These are phyloP conservation scores for Blastobotrys serpentis DNA, from an alignment of 1,139 yeast genomes.

Conservation along the genomic window DNA sequence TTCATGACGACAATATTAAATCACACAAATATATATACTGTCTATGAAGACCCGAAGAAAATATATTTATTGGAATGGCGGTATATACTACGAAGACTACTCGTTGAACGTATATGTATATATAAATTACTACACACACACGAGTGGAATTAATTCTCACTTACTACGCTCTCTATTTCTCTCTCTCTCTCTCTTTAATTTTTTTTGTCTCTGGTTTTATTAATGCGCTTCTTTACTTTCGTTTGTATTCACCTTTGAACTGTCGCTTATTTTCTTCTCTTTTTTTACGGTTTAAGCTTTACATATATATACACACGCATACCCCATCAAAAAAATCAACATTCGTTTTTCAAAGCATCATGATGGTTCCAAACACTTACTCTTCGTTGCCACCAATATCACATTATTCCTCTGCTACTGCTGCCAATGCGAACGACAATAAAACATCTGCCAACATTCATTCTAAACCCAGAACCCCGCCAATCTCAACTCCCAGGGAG, in stretches of 20 bases:
- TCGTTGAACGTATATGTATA: not conserved
- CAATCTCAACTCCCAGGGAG: slow-evolving; percentile 1
- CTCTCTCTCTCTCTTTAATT: not conserved
- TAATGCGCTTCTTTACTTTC: slow-evolving; percentile 2
- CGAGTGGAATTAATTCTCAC: not conserved
- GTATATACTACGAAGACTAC: not conserved
- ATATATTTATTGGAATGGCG: not conserved
- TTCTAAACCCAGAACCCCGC: not conserved
- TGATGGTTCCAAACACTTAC: slow-evolving; percentile 2
- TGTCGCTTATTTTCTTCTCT: not conserved
- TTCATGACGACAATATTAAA: not conserved
- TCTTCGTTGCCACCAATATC: not conserved
- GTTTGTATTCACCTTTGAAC: slow-evolving; percentile 4
- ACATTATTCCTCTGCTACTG: not conserved
- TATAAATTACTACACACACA: not conserved
- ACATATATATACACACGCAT: not conserved
- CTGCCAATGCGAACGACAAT: not conserved
- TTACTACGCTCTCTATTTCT: not conserved
- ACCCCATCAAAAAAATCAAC: not conserved
- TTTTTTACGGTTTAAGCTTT: not conserved
- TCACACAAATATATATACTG: not conserved
- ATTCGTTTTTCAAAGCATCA: not conserved
- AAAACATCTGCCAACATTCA: not conserved
- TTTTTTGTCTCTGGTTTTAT: slow-evolving; percentile 2
- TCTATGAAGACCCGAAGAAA: not conserved